A percentile compares a stretch with the other conserved stretches of the same genome.
phyloP scores from a whole-genome alignment of 2,329 filamentous ascomycete genomes.

The Penicillium sp. region DNA sequence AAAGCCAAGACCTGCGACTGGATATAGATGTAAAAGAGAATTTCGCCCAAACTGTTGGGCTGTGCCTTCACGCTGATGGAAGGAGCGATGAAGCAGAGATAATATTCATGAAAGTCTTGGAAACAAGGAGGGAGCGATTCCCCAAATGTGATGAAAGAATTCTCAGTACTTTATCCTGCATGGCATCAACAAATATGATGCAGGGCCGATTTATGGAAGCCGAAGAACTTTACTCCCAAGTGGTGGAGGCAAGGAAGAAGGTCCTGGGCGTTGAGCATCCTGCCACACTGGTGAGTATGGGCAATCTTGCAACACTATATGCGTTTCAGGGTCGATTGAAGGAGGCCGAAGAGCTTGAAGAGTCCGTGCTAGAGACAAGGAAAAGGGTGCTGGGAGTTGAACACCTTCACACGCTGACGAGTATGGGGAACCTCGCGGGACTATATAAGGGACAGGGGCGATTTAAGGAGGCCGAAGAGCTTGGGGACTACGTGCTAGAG shows the following conservation, averaged over 20 bases:
- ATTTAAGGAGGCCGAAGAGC: background rate
- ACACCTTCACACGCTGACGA: conserved; percentile 19
- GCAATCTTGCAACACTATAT: background rate
- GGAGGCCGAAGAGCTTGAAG: background rate
- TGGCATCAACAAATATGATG: background rate
- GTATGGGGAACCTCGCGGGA: background rate
- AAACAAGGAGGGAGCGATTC: background rate
- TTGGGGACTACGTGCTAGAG: background rate
- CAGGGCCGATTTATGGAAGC: background rate
- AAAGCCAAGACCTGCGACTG: background rate
- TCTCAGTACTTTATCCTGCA: background rate
- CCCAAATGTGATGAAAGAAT: background rate
- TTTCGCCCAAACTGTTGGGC: background rate
- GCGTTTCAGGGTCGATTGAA: background rate
- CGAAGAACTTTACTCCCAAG: background rate
- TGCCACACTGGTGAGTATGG: background rate
- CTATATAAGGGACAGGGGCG: background rate
- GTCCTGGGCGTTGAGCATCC: background rate
- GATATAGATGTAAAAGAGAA: background rate
- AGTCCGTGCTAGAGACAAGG: conserved; percentile 1
- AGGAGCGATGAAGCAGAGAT: background rate
- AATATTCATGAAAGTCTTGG: background rate
- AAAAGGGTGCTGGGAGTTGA: conserved; percentile 17
- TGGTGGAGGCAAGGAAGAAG: background rate
- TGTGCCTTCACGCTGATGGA: background rate